Evolutionary conservation across 495 filamentous ascomycete genomes (phyloP).

Genomic region (Aspergillus bridgeri): DNA sequence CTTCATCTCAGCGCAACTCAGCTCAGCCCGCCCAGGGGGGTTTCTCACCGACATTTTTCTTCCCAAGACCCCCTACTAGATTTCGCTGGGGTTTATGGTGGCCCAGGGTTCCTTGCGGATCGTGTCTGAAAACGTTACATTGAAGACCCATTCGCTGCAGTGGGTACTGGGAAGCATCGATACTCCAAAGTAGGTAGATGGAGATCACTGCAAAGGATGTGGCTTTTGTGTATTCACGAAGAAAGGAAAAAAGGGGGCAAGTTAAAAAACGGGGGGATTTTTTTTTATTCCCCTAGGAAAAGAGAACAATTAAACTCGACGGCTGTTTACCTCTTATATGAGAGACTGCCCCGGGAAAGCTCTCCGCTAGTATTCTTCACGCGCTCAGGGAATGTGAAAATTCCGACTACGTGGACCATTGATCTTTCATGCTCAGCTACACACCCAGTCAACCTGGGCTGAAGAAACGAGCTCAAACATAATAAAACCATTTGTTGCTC

Average conservation of each 20-base stretch:
- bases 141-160: background rate
- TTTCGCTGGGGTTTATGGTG: background rate
- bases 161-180: background rate
- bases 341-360: background rate
- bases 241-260: background rate
- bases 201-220: too few species aligned
- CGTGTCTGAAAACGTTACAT: background rate
- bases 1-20: background rate
- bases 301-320: background rate
- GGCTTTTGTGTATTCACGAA: background rate
- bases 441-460: conserved; percentile 20
- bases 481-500: conserved; percentile 23
- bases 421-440: conserved; percentile 12
- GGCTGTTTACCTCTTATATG: background rate
- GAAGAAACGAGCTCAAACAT: conserved; percentile 21
- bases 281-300: background rate
- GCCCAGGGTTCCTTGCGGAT: background rate
- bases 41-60: background rate
- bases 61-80: background rate
- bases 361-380: conserved; percentile 3
- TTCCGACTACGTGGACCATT: conserved; percentile 36
- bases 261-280: too few species aligned
- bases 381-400: conserved; percentile 3
- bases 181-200: too few species aligned
- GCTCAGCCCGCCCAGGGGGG: background rate